Conservation (phyloP, 73 alveolate species). For the Breviolum minutum region DNA sequence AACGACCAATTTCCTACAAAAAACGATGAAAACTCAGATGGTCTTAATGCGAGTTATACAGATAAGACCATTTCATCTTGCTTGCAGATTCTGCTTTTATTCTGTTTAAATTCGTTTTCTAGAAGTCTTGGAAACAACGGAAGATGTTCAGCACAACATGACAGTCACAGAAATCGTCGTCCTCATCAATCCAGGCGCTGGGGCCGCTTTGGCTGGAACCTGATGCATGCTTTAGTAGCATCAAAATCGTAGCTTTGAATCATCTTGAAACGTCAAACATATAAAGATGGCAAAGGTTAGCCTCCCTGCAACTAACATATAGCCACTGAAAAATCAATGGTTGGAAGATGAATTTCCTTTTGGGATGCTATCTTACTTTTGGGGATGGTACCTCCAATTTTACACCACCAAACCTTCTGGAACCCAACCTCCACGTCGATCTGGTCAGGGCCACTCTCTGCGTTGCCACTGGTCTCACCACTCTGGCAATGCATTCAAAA, state of each 20-base stretch:
- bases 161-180: background rate
- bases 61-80: background rate
- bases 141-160: too few species aligned
- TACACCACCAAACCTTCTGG: background rate
- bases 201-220: conserved; percentile 3
- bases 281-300: too few species aligned
- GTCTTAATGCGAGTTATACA: too few species aligned
- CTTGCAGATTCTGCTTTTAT: background rate
- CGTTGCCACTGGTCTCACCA: conserved; percentile 28
- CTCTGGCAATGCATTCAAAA: conserved; percentile 11
- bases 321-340: too few species aligned
- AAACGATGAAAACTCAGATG: background rate
- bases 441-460: conserved; percentile 28
- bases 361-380: too few species aligned
- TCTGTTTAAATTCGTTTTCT: background rate
- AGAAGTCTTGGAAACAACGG: too few species aligned
- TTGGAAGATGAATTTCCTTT: too few species aligned
- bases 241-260: too few species aligned
- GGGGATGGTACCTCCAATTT: too few species aligned
- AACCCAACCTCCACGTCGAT: conserved; percentile 15
- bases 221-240: too few species aligned
- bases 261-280: too few species aligned
- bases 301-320: too few species aligned
- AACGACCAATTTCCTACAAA: conserved; percentile 62
- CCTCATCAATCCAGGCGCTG: conserved; percentile 10